Evolutionary conservation across 352 stramenopile genomes (phyloP).

Genomic region (Globisporangium abappressorium): DNA sequence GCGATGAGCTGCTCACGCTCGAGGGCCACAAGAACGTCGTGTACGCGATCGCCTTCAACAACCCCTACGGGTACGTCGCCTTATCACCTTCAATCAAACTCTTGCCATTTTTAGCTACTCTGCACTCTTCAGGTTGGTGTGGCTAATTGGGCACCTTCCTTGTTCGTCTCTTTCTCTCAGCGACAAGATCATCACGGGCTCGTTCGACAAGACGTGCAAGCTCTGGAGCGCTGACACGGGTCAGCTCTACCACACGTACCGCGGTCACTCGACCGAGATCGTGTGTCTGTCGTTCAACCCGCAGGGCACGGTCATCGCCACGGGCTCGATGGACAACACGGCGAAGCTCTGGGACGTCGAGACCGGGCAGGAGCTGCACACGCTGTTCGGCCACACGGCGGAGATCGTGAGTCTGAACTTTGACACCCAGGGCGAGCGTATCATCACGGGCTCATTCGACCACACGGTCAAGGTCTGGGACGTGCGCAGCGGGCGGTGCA

Average conservation of each 20-base stretch:
- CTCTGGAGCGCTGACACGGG: slow-evolving; percentile 94
- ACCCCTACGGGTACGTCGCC: slow-evolving; percentile 87
- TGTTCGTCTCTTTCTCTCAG: slow-evolving; percentile 22
- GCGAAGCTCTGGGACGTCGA: slow-evolving; percentile 96
- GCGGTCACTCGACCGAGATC: slow-evolving; percentile 94
- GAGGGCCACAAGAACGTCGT: slow-evolving; percentile 96
- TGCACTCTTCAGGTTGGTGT: neutral
- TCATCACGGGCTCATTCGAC: slow-evolving; percentile 95
- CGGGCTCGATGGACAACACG: slow-evolving; percentile 93
- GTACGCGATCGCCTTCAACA: slow-evolving; percentile 97
- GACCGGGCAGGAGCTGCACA: slow-evolving; percentile 93
- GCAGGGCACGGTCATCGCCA: slow-evolving; percentile 89
- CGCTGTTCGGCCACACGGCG: slow-evolving; percentile 91
- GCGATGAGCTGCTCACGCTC: slow-evolving; percentile 91
- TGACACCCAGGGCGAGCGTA: slow-evolving; percentile 89
- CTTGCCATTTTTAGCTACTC: neutral
- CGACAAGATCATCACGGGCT: slow-evolving; percentile 95
- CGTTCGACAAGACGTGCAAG: slow-evolving; percentile 96
- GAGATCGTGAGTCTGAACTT: slow-evolving; percentile 96
- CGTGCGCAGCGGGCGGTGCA: slow-evolving; percentile 81
- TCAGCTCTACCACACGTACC: slow-evolving; percentile 93
- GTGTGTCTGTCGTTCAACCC: slow-evolving; percentile 96
- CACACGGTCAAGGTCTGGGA: slow-evolving; percentile 94
- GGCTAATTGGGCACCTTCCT: neutral
- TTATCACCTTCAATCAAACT: neutral